phyloP scores from a whole-genome alignment of 805 yeast genomes.

The Alloascoidea africana region DNA sequence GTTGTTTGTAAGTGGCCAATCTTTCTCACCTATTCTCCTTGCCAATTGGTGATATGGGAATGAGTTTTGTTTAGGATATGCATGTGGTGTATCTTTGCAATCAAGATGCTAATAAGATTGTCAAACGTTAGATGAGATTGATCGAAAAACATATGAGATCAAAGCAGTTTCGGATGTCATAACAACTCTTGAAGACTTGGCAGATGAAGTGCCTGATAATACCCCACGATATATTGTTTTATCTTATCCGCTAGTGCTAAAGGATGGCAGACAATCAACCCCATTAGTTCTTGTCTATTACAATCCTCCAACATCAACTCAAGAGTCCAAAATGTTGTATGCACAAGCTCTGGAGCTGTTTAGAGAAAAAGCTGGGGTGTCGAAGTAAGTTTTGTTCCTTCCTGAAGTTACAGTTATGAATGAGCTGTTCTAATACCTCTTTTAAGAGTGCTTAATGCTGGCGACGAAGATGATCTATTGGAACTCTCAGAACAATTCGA shows the following conservation, averaged over 20 bases:
- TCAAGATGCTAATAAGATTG: not conserved
- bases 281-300: conserved; percentile 79
- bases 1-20: conserved; percentile 31
- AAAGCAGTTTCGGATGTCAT: conserved; percentile 32
- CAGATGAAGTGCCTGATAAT: conserved; percentile 70
- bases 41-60: conserved; percentile 2
- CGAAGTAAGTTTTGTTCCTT: conserved; percentile 22
- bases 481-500: not conserved
- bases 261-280: conserved; percentile 58
- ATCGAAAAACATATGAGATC: conserved; percentile 36
- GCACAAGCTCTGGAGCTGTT: conserved; percentile 83
- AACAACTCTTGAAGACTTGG: conserved; percentile 40
- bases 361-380: conserved; percentile 66
- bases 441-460: not conserved
- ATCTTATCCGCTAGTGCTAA: conserved; percentile 55
- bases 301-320: conserved; percentile 78
- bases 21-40: conserved; percentile 2
- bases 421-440: not conserved
- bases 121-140: conserved; percentile 31
- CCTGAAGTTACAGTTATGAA: not conserved
- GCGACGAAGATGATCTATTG: not conserved
- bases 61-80: not conserved
- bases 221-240: conserved; percentile 62
- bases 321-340: conserved; percentile 70
- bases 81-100: not conserved